Evolutionary conservation across 2,329 filamentous ascomycete genomes (phyloP).

Genomic region (Fusarium longipes): DNA sequence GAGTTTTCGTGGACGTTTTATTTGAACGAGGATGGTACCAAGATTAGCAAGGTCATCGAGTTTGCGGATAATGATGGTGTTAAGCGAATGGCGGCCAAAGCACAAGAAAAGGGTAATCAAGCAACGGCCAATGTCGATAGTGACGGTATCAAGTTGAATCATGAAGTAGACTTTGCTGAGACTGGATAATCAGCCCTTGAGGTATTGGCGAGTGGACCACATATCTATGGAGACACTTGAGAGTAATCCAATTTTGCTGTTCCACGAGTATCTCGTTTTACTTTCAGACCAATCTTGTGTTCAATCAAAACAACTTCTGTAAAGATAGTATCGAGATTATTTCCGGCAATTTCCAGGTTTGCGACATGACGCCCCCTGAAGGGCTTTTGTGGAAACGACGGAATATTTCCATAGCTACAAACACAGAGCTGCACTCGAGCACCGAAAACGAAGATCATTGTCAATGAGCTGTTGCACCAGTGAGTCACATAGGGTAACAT

Average conservation of each 20-base stretch:
- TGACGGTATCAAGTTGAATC: not conserved
- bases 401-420: not conserved
- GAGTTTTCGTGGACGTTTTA: slow-evolving; percentile 24
- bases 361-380: not conserved
- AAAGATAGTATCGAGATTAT: too few relatives aligned
- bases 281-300: not conserved
- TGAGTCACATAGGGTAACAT: not conserved
- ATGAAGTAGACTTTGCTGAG: not conserved
- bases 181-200: not conserved
- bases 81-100: slow-evolving; percentile 9
- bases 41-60: slow-evolving; percentile 28
- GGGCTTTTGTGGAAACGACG: not conserved
- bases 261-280: too few relatives aligned
- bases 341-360: not conserved
- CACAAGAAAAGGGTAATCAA: not conserved
- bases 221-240: not conserved
- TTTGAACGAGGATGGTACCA: slow-evolving; percentile 20
- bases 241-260: not conserved
- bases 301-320: too few relatives aligned
- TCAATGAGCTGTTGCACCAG: too few relatives aligned
- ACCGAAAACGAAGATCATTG: not conserved
- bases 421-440: not conserved
- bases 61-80: slow-evolving; percentile 21
- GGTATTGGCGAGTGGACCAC: not conserved
- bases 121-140: not conserved